phyloP scores from a whole-genome alignment of 768 basidiomycete species.

The Tremella yokohamensis region DNA sequence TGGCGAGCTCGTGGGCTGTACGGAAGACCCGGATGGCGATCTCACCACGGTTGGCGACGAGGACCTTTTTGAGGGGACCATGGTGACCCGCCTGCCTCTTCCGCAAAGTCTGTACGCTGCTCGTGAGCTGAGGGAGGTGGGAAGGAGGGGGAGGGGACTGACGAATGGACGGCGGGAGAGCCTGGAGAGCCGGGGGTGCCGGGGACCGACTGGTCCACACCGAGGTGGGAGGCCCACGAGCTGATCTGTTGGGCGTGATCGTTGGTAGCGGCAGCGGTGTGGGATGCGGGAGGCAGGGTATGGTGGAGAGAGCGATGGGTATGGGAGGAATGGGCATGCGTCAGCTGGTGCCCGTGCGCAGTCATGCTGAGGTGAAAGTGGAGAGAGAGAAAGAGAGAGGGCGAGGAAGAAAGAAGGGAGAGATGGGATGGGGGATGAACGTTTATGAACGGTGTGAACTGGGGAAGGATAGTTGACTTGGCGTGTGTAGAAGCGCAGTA shows the following conservation, averaged over 20 bases:
- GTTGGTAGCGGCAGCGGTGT: not conserved
- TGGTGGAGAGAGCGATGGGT: not conserved
- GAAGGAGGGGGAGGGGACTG: constrained; percentile 10
- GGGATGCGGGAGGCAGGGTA: constrained; percentile 1
- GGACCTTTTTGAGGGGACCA: constrained; percentile 52
- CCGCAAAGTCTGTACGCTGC: constrained; percentile 44
- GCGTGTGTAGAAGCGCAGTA: not conserved
- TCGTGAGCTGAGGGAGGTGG: not conserved
- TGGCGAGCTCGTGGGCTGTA: constrained; percentile 95
- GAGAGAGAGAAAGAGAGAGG: not conserved
- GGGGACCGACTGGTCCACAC: constrained; percentile 34
- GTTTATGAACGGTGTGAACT: not conserved
- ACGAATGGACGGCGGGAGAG: constrained; percentile 22
- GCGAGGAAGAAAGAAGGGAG: constrained; percentile 1
- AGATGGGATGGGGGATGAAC: not conserved
- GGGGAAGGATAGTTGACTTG: too few relatives aligned
- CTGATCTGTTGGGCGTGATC: constrained; percentile 41
- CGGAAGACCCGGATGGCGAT: constrained; percentile 98
- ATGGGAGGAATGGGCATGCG: not conserved
- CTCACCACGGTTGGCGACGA: constrained; percentile 60
- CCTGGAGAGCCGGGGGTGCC: constrained; percentile 25
- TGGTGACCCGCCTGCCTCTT: constrained; percentile 50
- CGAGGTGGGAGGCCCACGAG: constrained; percentile 38
- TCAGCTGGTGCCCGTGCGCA: not conserved
- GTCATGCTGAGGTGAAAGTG: not conserved